Evolutionary conservation across 768 basidiomycete genomes (phyloP), one percentile per base, ranked within the genome.

Genomic region (Kwoniella mangroviensis): DNA sequence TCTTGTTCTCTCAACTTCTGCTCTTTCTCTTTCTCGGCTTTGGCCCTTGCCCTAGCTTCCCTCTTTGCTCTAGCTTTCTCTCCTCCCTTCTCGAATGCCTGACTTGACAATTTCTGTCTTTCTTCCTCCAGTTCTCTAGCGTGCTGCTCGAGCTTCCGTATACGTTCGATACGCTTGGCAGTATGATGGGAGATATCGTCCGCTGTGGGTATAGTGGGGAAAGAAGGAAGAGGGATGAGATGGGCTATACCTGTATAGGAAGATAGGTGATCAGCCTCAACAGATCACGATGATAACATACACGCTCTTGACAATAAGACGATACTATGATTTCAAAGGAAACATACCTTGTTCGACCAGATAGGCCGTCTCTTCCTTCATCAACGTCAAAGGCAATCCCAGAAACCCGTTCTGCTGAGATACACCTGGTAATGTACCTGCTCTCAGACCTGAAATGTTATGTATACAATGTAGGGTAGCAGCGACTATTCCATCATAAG

Each of bases 351-450:
- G 91, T 73, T 90, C 87, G 15, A 98, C 88, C 6, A 98, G 88
- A 41, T 95, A 86, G 12, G 92, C 92, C 10, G 90, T 93, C 80
- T 98, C 97, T 83, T 99, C 97, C 0, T 93, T 92, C 84, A 92
- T 88, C 1, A 98, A 85, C 9, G 92, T 85, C 6, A 97, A 85
- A 1, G 97, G 97, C n/a, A 94, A 84, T 7, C 97, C 97, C 42
- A 99, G 86, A 80, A 99, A 99, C 2, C 91, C 88, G 85, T 99
- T 99, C 84, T 99, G 97, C 77, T 98, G 95, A 1, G 94, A 90
- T 1, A 98, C 86, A 79, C 94, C 93, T 2, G 97, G 95, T 15
- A 99, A 88, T 0, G 97, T 98, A 0, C 97, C 97, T 0, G 89
- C 87, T 54, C 98, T 84, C 54, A 93, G 85, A 43, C 96, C 94